Evolutionary conservation across 306 rosid species (phyloP).

Genomic region (Castanea sativa): DNA sequence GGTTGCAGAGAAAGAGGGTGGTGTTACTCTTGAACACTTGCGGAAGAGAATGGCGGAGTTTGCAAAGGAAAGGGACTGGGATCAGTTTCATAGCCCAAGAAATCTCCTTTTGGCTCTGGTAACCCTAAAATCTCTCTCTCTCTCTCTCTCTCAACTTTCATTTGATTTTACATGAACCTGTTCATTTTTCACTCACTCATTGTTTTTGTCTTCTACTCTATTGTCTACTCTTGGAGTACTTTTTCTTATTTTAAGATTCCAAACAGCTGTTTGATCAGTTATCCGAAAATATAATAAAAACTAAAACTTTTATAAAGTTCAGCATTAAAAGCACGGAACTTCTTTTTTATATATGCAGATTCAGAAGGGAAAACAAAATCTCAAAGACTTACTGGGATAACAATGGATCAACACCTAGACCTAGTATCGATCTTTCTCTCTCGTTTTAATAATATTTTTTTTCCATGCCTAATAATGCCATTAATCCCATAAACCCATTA

Average conservation of each 20-base stretch:
- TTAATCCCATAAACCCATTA: background rate
- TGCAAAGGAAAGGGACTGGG: conserved; percentile 14
- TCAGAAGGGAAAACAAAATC: background rate
- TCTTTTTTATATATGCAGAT: background rate
- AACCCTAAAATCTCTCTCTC: background rate
- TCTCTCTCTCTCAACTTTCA: background rate
- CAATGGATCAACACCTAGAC: background rate
- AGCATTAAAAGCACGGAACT: background rate
- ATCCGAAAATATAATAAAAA: background rate
- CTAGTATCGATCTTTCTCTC: background rate
- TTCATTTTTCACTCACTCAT: background rate
- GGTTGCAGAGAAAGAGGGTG: background rate
- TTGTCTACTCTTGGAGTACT: background rate
- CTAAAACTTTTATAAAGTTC: no score
- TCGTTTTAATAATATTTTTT: background rate
- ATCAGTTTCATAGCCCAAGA: conserved; percentile 17
- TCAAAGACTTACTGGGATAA: background rate
- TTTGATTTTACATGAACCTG: background rate
- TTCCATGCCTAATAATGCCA: background rate
- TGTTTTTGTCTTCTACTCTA: background rate
- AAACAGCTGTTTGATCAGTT: background rate
- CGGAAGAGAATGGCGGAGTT: conserved; percentile 9
- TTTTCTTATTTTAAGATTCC: background rate
- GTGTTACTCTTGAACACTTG: background rate
- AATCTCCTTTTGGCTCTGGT: conserved; percentile 17